These are phyloP conservation scores for Tetraselmis chui DNA, from an alignment of 139 green algal genomes.

Conservation along the genomic window DNA sequence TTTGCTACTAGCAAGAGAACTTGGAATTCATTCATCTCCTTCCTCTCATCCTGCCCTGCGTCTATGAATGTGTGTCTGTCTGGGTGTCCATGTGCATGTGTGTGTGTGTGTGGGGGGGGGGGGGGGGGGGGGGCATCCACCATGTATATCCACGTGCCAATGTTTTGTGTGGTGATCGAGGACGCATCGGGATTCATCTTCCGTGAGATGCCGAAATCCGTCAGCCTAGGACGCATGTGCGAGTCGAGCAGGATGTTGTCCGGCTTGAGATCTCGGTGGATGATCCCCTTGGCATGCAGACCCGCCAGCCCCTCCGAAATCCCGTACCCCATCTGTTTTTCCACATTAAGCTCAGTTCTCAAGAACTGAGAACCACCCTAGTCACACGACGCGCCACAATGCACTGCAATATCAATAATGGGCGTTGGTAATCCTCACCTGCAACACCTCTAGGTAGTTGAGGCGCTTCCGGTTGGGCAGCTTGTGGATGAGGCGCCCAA, in stretches of 20 bases:
- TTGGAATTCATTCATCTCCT: too few relatives aligned
- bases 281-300: neutral
- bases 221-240: neutral
- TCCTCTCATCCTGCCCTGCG: too few relatives aligned
- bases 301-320: neutral
- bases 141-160: neutral
- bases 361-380: too few relatives aligned
- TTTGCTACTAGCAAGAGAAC: too few relatives aligned
- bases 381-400: too few relatives aligned
- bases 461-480: neutral
- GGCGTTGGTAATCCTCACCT: too few relatives aligned
- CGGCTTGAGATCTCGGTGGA: constrained; percentile 17
- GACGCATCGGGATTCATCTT: neutral
- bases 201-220: neutral
- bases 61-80: too few relatives aligned
- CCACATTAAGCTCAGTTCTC: too few relatives aligned
- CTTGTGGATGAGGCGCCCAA: neutral
- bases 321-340: neutral
- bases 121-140: too few relatives aligned
- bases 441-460: neutral
- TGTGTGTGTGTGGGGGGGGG: too few relatives aligned
- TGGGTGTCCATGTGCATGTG: too few relatives aligned
- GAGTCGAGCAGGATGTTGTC: constrained; percentile 5
- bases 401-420: too few relatives aligned
- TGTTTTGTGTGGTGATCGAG: neutral